Percentiles rank a stretch among this genome's conserved stretches.
These are phyloP conservation scores for Cylindrodendrum hubeiense DNA, from an alignment of 2,329 filamentous ascomycete genomes.

Conservation along the genomic window DNA sequence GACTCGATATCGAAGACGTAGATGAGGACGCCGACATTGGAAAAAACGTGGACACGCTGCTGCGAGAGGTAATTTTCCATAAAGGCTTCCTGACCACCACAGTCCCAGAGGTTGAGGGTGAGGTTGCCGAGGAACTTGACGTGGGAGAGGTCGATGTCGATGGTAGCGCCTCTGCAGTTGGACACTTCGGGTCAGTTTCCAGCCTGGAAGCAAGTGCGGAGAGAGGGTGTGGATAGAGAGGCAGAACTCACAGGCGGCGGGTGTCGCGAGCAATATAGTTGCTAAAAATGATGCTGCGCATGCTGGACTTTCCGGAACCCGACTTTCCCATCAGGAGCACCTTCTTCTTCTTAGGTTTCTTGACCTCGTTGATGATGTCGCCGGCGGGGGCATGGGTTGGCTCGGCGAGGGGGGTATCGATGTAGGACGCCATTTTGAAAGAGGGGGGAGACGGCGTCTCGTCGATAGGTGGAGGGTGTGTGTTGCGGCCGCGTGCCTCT, in stretches of 20 bases:
- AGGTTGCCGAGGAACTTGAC: constrained; percentile 99
- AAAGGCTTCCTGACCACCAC: constrained; percentile 97
- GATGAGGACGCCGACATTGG: constrained; percentile 94
- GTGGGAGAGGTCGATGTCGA: constrained; percentile 98
- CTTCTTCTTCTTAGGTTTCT: constrained; percentile 87
- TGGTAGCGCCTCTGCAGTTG: constrained; percentile 80
- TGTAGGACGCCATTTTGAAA: constrained; percentile 49
- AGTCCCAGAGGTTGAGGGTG: constrained; percentile 98
- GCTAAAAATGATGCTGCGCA: constrained; percentile 99
- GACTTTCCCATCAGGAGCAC: constrained; percentile 94
- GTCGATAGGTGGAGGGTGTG: neutral
- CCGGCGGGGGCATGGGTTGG: constrained; percentile 40
- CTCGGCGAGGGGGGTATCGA: constrained; percentile 47
- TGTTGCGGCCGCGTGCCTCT: neutral
- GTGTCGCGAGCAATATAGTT: constrained; percentile 99
- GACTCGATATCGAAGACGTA: constrained; percentile 99
- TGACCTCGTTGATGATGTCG: constrained; percentile 64
- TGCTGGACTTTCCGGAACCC: constrained; percentile 96
- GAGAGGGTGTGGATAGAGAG: neutral
- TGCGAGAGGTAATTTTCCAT: constrained; percentile 98
- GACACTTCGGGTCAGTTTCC: neutral
- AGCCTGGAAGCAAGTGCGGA: neutral
- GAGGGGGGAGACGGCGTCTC: constrained; percentile 2
- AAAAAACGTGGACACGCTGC: constrained; percentile 96
- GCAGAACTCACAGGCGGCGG: constrained; percentile 72